A percentile compares a stretch with the other conserved stretches of the same genome.
Evolutionary conservation across 768 basidiomycete species (phyloP).

Genomic region (Mycena vitilis): DNA sequence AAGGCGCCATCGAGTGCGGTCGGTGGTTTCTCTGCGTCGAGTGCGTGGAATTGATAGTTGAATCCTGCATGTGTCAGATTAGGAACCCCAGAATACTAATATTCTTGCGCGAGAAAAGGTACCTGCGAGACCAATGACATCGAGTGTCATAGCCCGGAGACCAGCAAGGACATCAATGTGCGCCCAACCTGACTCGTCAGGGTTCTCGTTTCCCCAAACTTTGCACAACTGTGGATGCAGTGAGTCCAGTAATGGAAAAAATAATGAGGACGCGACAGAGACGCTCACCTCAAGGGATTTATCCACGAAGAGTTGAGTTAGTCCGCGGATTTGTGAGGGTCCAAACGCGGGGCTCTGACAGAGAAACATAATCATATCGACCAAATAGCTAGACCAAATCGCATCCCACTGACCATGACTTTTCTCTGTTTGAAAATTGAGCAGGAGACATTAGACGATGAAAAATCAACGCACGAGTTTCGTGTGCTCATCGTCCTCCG

Average conservation of each 20-base stretch:
- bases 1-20: constrained; percentile 16
- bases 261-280: neutral
- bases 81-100: constrained; percentile 49
- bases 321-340: constrained; percentile 50
- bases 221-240: neutral
- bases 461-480: constrained; percentile 19
- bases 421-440: constrained; percentile 9
- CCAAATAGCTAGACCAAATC: neutral
- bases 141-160: constrained; percentile 54
- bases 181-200: constrained; percentile 44
- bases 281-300: constrained; percentile 46
- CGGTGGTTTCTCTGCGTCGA: neutral
- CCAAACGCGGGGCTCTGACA: constrained; percentile 58
- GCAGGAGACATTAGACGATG: no score
- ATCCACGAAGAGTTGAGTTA: constrained; percentile 50
- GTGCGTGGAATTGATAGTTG: constrained; percentile 27
- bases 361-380: neutral
- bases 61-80: constrained; percentile 4
- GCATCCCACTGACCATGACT: constrained; percentile 12
- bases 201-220: constrained; percentile 37
- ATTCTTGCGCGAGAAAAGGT: constrained; percentile 48
- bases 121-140: constrained; percentile 42
- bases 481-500: constrained; percentile 29
- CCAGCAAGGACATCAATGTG: constrained; percentile 47
- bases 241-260: neutral